Evolutionary conservation across 495 filamentous ascomycete genomes (phyloP).

Genomic region (Antarctomyces pellizariae): DNA sequence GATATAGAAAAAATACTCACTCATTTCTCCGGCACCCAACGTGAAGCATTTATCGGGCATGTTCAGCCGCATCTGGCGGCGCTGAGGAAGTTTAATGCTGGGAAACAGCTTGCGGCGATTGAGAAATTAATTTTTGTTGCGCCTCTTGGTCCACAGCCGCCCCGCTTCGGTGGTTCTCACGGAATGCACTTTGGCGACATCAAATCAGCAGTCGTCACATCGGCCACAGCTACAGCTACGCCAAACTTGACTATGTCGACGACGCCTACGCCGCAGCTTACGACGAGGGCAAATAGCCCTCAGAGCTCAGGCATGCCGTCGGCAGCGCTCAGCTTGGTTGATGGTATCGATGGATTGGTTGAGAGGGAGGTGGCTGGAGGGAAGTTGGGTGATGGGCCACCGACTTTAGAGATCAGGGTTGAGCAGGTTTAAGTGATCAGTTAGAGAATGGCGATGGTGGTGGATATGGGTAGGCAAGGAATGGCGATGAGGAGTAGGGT

Average conservation of each 20-base stretch:
- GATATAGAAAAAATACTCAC: constrained; percentile 54
- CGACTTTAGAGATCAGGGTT: no score
- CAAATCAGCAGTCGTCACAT: constrained; percentile 5
- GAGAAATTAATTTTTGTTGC: constrained; percentile 35
- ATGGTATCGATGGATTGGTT: constrained; percentile 15
- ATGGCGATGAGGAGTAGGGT: no score
- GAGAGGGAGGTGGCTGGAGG: no score
- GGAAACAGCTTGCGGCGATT: constrained; percentile 54
- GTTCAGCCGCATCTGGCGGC: constrained; percentile 50
- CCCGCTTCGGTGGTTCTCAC: constrained; percentile 11
- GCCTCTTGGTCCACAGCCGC: constrained; percentile 9
- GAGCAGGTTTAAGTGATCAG: no score
- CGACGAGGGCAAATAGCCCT: constrained; percentile 38
- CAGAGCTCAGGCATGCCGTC: constrained; percentile 37
- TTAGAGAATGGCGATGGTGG: no score
- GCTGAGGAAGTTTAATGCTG: constrained; percentile 49
- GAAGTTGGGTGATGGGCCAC: no score
- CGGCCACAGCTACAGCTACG: constrained; percentile 11
- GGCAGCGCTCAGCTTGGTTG: constrained; percentile 28
- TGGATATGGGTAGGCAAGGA: no score
- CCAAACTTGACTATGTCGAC: constrained; percentile 26
- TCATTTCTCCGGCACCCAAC: constrained; percentile 39
- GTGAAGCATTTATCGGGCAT: constrained; percentile 38
- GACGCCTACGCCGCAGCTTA: constrained; percentile 32
- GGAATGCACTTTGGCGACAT: constrained; percentile 2